Conservation (phyloP, 768 basidiomycete species). For the Naganishia kalamii region DNA sequence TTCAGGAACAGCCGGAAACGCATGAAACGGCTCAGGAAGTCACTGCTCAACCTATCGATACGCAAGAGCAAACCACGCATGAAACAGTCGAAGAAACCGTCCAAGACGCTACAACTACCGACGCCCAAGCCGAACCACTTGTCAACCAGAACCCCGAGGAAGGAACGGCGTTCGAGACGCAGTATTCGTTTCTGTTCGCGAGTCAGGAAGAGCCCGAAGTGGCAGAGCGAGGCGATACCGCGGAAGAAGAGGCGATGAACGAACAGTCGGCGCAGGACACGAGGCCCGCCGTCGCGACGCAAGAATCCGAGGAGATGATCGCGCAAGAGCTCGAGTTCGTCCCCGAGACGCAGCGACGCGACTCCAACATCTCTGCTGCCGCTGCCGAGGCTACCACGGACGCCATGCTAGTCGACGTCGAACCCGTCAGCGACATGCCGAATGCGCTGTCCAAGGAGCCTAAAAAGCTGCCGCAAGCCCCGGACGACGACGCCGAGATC, state of each 20-base stretch:
- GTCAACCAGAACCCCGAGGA: too few species aligned
- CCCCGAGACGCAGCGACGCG: neutral
- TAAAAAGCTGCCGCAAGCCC: too few species aligned
- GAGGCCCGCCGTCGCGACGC: neutral
- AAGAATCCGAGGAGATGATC: too few species aligned
- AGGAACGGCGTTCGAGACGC: neutral
- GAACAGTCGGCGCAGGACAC: neutral
- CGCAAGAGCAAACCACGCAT: neutral
- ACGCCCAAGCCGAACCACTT: neutral
- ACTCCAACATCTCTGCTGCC: neutral
- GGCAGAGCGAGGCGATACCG: neutral
- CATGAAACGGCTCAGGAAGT: too few species aligned
- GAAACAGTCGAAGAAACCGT: neutral
- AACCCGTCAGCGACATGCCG: neutral
- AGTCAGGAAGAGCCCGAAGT: neutral
- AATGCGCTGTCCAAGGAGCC: too few species aligned
- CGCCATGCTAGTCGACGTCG: neutral
- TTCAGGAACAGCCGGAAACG: too few species aligned
- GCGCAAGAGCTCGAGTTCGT: neutral
- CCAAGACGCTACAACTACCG: neutral
- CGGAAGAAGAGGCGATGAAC: neutral
- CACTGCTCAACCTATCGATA: neutral
- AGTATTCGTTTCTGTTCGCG: constrained; percentile 5
- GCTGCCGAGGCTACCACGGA: neutral
- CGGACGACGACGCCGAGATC: neutral